Evolutionary conservation across 306 rosid genomes (phyloP).

Genomic region (Trichosanthes cucumerina): DNA sequence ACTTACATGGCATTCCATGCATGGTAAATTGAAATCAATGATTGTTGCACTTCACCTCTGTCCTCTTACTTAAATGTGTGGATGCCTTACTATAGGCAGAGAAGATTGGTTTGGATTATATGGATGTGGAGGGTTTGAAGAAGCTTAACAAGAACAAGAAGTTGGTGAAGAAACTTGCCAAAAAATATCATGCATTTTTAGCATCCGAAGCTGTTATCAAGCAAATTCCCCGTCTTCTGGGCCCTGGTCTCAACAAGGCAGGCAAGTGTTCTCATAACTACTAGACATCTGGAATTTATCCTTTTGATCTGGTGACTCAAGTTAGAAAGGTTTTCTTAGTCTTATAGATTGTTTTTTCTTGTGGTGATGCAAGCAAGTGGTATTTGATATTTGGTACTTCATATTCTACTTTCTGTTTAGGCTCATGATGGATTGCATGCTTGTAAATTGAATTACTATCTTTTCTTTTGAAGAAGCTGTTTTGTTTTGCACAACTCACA

Average conservation of each 20-base stretch:
- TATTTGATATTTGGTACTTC: not conserved
- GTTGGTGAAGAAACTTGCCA: slow-evolving; percentile 66
- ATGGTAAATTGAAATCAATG: too few relatives aligned
- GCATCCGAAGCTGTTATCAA: slow-evolving; percentile 85
- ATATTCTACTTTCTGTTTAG: not conserved
- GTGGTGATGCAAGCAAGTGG: not conserved
- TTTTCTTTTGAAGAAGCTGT: not conserved
- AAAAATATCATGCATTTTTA: slow-evolving; percentile 68
- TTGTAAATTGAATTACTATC: not conserved
- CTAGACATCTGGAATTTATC: not conserved
- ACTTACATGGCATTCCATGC: not conserved
- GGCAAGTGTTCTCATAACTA: slow-evolving; percentile 31
- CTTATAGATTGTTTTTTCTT: not conserved
- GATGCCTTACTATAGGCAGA: slow-evolving; percentile 38
- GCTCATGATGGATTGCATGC: not conserved
- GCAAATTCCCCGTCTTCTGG: slow-evolving; percentile 84
- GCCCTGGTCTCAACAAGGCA: slow-evolving; percentile 92
- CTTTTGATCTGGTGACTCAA: not conserved
- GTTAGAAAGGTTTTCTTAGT: not conserved
- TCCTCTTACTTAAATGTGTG: not conserved
- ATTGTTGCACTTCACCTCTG: not conserved
- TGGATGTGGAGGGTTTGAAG: slow-evolving; percentile 75
- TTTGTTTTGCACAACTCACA: not conserved
- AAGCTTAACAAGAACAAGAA: slow-evolving; percentile 78
- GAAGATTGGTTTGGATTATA: slow-evolving; percentile 63